phyloP scores from a whole-genome alignment of 768 basidiomycete species.

The Hydnomerulius pinastri region DNA sequence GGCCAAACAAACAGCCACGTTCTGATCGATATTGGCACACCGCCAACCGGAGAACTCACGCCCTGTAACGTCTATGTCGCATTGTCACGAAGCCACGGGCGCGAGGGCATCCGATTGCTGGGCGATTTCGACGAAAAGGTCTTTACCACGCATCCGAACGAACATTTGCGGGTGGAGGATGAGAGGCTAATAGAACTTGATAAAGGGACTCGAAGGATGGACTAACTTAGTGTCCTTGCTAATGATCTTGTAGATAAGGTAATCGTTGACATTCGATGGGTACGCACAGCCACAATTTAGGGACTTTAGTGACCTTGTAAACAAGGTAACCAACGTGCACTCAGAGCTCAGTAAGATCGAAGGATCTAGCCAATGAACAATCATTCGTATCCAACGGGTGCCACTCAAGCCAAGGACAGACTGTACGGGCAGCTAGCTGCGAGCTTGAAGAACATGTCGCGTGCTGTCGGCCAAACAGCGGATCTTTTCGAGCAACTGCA shows the following conservation, averaged over 20 bases:
- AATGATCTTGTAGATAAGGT: no score
- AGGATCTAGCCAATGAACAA: no score
- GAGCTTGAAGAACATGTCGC: slow-evolving; percentile 66
- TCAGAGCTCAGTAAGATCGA: no score
- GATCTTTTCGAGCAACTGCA: slow-evolving; percentile 77
- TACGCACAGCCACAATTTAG: no score
- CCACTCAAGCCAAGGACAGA: slow-evolving; percentile 77
- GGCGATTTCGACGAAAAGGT: slow-evolving; percentile 29
- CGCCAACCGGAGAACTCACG: slow-evolving; percentile 31
- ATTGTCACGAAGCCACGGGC: slow-evolving; percentile 32
- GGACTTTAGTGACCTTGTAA: no score
- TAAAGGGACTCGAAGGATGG: no score
- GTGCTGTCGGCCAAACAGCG: slow-evolving; percentile 70
- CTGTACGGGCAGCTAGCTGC: slow-evolving; percentile 77
- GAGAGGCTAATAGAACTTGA: slow-evolving; percentile 9
- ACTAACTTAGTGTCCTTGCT: no score
- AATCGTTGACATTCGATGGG: no score
- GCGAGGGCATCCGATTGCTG: slow-evolving; percentile 32
- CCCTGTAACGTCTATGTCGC: slow-evolving; percentile 43
- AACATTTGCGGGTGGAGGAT: slow-evolving; percentile 4
- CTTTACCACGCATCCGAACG: slow-evolving; percentile 9
- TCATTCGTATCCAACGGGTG: slow-evolving; percentile 48
- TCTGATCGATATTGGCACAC: slow-evolving; percentile 38
- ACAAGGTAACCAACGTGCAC: no score
- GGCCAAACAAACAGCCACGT: slow-evolving; percentile 41